These are phyloP conservation scores for Rhodocollybia butyracea DNA, from an alignment of 768 basidiomycete genomes.

Conservation along the genomic window DNA sequence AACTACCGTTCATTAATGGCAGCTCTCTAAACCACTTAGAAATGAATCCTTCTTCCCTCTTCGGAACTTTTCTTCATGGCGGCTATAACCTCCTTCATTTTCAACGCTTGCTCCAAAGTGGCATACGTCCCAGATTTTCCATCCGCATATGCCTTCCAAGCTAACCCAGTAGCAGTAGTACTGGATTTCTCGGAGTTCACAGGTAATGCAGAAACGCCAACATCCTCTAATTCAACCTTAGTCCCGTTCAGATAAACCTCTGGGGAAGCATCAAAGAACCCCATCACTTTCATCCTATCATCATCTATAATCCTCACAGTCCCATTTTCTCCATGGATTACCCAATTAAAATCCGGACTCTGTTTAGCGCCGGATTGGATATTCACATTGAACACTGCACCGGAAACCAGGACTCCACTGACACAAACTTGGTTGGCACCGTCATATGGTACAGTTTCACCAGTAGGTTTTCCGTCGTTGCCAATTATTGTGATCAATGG, in stretches of 20 bases:
- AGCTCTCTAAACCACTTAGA: no score
- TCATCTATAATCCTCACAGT: conserved; percentile 12
- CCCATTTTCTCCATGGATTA: conserved; percentile 21
- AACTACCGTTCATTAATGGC: no score
- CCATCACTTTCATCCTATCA: background rate
- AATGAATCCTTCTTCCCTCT: conserved; percentile 14
- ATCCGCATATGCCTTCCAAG: conserved; percentile 22
- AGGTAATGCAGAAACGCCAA: background rate
- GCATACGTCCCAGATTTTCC: conserved; percentile 19
- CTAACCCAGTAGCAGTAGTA: no score
- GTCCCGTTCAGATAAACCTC: conserved; percentile 29
- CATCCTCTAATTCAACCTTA: conserved; percentile 15
- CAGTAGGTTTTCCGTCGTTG: conserved; percentile 21
- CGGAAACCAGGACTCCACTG: conserved; percentile 25
- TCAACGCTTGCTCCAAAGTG: conserved; percentile 27
- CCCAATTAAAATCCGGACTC: conserved; percentile 26
- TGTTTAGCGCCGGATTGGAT: conserved; percentile 16
- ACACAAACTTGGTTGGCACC: conserved; percentile 25
- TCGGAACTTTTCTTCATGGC: conserved; percentile 20
- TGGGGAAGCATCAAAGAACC: conserved; percentile 22
- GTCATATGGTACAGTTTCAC: conserved; percentile 17
- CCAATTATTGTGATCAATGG: conserved; percentile 24
- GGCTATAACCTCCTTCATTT: conserved; percentile 17
- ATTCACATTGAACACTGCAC: conserved; percentile 23
- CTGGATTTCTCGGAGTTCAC: no score